These are phyloP conservation scores for Mortierella sp. DNA, from an alignment of 371 early-diverging fungal genomes.

Conservation along the genomic window DNA sequence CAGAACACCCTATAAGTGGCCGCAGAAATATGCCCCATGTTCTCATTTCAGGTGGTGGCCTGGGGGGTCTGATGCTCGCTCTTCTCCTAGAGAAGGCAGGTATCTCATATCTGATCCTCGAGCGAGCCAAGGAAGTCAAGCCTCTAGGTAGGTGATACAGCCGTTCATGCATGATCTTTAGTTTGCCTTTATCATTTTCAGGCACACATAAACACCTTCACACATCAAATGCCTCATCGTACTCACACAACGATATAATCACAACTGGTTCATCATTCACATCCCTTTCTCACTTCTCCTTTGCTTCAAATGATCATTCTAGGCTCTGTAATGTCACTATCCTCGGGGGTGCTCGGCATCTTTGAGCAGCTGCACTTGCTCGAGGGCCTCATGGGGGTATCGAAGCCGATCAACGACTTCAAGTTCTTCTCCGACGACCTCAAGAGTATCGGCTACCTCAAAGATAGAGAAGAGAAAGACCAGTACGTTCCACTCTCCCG, in stretches of 20 bases:
- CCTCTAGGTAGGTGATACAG: slow-evolving; percentile 4
- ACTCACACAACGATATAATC: too few relatives aligned
- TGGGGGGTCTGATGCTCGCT: slow-evolving; percentile 10
- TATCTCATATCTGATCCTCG: slow-evolving; percentile 20
- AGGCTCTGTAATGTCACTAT: slow-evolving; percentile 21
- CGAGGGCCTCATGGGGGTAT: slow-evolving; percentile 7
- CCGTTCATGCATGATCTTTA: too few relatives aligned
- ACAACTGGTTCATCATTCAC: background rate
- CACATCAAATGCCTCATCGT: background rate
- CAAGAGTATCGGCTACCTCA: slow-evolving; percentile 2
- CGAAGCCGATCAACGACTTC: slow-evolving; percentile 6
- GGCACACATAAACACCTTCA: background rate
- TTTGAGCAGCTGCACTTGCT: slow-evolving; percentile 19
- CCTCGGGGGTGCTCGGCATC: slow-evolving; percentile 6
- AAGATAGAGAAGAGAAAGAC: background rate
- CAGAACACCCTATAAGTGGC: background rate
- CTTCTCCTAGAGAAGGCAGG: slow-evolving; percentile 19
- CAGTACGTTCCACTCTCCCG: slow-evolving; percentile 5
- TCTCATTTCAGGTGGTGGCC: slow-evolving; percentile 22
- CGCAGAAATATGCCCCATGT: slow-evolving; percentile 1
- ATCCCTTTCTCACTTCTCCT: background rate
- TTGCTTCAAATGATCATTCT: background rate
- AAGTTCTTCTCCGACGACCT: slow-evolving; percentile 6
- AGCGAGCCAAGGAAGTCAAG: slow-evolving; percentile 18
- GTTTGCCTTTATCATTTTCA: background rate